Percentiles rank a stretch among this genome's conserved stretches.
Conservation (phyloP, 1,284 basidiomycete genomes). For the Microbotryum violaceum region DNA sequence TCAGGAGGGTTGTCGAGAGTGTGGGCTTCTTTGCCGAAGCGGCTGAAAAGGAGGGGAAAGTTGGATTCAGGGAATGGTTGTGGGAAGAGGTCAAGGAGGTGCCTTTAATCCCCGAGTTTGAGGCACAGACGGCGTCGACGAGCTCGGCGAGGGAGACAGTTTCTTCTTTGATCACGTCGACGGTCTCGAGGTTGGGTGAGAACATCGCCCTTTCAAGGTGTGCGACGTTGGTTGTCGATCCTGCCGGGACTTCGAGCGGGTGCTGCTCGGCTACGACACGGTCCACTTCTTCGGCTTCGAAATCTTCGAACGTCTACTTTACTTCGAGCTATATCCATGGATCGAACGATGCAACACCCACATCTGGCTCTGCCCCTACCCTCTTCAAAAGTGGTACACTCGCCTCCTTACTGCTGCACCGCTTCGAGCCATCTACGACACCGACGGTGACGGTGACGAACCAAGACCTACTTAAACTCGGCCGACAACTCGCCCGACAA, state of each 20-base stretch:
- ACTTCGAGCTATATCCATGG: constrained; percentile 76
- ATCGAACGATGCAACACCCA: constrained; percentile 33
- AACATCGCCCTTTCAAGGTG: no score
- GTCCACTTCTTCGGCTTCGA: constrained; percentile 46
- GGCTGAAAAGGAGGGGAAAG: constrained; percentile 31
- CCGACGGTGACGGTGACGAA: constrained; percentile 40
- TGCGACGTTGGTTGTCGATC: no score
- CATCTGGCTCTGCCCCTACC: constrained; percentile 43
- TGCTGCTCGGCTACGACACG: constrained; percentile 2
- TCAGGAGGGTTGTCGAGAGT: constrained; percentile 75
- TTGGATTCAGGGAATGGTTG: constrained; percentile 33
- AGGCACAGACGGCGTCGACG: no score
- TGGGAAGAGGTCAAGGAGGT: neutral
- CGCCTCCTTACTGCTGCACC: constrained; percentile 59
- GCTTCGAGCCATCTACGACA: constrained; percentile 49
- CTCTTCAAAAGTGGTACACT: constrained; percentile 53
- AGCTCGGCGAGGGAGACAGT: constrained; percentile 32
- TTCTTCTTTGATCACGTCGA: constrained; percentile 48
- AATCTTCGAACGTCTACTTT: constrained; percentile 40
- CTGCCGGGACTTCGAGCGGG: no score
- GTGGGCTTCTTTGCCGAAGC: constrained; percentile 68
- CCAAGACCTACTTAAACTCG: constrained; percentile 4
- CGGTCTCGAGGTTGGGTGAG: constrained; percentile 35
- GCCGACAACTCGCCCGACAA: constrained; percentile 68
- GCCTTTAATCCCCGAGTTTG: constrained; percentile 39